Evolutionary conservation across 2,329 filamentous ascomycete species (phyloP), one percentile per base, ranked within the genome.

Genomic region (Aspergillus felis): DNA sequence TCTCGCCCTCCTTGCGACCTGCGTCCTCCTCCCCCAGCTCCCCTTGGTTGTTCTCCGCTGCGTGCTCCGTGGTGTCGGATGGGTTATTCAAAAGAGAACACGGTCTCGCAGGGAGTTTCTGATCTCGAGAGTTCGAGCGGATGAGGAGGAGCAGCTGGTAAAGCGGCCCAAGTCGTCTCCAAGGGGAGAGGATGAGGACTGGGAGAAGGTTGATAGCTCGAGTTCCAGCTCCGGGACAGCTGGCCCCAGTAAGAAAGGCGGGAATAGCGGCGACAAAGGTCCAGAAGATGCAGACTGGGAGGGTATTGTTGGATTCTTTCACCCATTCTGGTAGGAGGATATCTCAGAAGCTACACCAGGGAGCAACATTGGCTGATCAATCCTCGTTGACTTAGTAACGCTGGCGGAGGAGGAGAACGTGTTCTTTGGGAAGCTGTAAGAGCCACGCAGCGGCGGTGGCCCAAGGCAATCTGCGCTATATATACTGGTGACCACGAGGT

Each of bases 401-500:
- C 94, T 52, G 94, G 94, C 55, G 94, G 94, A 28, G 94, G 94
- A 59, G 94, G 94, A 61, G 94, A 99, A 77, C 84, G 94, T 72
- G 94, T 99, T 47, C 85, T 99, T 27, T 99, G 95, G 91, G 93
- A 92, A 56, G 94, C 94, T 10, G 90, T 99, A 59, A 86, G 91
- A 59, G 91, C 93, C 44, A 97, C 91, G 2, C 94, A 97, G 76
- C 84, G 87, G 67, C 85, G 88, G 64, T 97, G 91, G 87, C 94
- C 93, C 2, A 88, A 88, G 59, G 91, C 92, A 46, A 89, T 92
- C 68, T 96, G 92, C 67, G 84, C 94, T 14, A 90, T 99, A 38
- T 99, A 99, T 72, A 99, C 94, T 0, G 94, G 94, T 53, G 94
- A 99, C 72, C 90, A 96, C 71, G 91, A 94, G 65, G 89, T 89